A percentile compares a stretch with the other conserved stretches of the same genome.
Evolutionary conservation across 805 yeast species (phyloP).

Genomic region (Saturnispora bothae): DNA sequence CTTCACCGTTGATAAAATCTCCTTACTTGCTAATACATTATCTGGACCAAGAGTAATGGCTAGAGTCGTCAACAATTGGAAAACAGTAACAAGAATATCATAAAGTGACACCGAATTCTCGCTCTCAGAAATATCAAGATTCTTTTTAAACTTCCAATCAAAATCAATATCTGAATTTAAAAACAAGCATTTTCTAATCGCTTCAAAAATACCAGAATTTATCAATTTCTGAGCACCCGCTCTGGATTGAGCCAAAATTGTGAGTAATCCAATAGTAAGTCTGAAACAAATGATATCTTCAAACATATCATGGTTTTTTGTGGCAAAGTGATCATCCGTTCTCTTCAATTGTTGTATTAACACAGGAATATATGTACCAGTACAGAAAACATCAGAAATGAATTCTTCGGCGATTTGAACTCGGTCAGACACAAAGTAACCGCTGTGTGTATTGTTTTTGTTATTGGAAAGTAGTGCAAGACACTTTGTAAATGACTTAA

Average conservation of each 20-base stretch:
- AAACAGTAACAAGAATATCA: constrained; percentile 62
- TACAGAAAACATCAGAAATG: constrained; percentile 49
- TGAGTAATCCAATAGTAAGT: constrained; percentile 55
- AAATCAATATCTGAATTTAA: constrained; percentile 68
- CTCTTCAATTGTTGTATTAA: constrained; percentile 59
- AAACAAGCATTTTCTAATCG: constrained; percentile 46
- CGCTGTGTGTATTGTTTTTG: neutral
- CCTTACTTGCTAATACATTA: constrained; percentile 46
- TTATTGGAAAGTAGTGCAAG: constrained; percentile 31
- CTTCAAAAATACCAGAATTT: constrained; percentile 61
- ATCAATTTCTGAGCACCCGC: constrained; percentile 68
- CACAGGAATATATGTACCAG: constrained; percentile 54
- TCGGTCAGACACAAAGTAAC: constrained; percentile 27
- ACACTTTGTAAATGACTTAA: constrained; percentile 37
- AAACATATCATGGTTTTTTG: constrained; percentile 40
- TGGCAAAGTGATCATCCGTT: constrained; percentile 50
- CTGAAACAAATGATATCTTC: constrained; percentile 74
- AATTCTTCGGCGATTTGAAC: constrained; percentile 43
- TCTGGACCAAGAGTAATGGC: constrained; percentile 70
- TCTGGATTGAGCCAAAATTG: constrained; percentile 66
- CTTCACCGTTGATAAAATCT: constrained; percentile 40
- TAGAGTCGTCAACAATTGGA: constrained; percentile 60
- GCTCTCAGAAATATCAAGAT: constrained; percentile 3
- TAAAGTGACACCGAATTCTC: constrained; percentile 30
- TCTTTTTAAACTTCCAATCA: constrained; percentile 36